Base-by-base conservation (phyloP, 345 rosid genomes). In the Corchorus capsularis region DNA sequence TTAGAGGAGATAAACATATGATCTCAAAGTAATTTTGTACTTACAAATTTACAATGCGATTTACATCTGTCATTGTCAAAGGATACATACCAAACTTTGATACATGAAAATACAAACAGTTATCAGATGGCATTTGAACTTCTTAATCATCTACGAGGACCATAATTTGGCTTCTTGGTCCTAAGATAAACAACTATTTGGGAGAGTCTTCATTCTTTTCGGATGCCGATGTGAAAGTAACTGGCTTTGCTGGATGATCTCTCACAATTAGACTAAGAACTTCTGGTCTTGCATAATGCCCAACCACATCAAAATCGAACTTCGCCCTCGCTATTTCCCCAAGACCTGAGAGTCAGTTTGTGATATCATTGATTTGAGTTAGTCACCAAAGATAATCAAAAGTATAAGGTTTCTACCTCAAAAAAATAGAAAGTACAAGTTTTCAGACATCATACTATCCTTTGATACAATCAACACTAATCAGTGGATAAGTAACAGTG, bases 251-350 rank as follows among this genome's bases (percentile, higher is more conserved):
- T 53, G 96, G 97, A 77, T 93, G 89, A 81, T 93, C 98, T 75
- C 78, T 92, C 80, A 93, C 96, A 17, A 85, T 87, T 83, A 95
- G 85, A 85, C 93, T 93, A 73, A 95, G 88, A 70, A 95, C 93
- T 83, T 95, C 99, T 17, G 98, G 96, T 75, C 99, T 93, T 41
- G 98, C 78, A 83, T 92, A 93, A 75, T 92, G 99, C 54, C 99
- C 97, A 4, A 93, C 96, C 82, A 93, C 98, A 76, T 93, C 98
- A n/a, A 93, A 93, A 80, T 87, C 97, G 54, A 96, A 93, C 69
- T 96, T 96, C 43, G 96, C 98, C 34, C 93, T 72, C 0, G 91
- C 90, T 81, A 95, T 87, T 79, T 96, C 99, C 73, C 99, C 98
- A 59, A 96, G 91, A 88, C 93, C 99, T 93, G 88, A 64, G 22